Evolutionary conservation across 495 filamentous ascomycete species (phyloP), one percentile per base, ranked within the genome.

Genomic region (Daldinia grandis): DNA sequence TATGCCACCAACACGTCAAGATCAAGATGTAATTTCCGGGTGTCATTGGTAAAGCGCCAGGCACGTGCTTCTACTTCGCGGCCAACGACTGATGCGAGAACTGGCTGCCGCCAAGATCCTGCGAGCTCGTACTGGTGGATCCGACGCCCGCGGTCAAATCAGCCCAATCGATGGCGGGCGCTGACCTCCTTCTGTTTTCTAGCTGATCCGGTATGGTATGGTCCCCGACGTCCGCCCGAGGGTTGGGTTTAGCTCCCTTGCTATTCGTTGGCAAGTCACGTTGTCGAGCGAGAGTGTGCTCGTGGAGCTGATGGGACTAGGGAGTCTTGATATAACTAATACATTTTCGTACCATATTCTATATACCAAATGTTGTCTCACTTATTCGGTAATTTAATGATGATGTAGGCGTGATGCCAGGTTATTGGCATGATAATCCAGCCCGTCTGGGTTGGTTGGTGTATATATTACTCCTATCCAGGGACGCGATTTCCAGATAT

Each of bases 31-130:
- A 19, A 27, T 62, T 50, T 28, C 25, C 42, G 28, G 28, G 38
- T 49, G 19, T 59, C 58, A 72, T 72, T 72, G 69, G 69, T 50
- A 64, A 68, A 40, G 49, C 53, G 0, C 28, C 59, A 58, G 38
- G 64, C 69, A 72, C 69, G 59, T 72, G 69, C 47, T 63, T 55
- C 44, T 6, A 63, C 27, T 42, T n/a, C 28, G 7, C 49, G 17
- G n/a, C 56, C 64, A 62, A 58, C 60, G 40, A 49, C 24, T 35
- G 40, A 49, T 47, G 40, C 53, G 62, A 42, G 50, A 19, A 70
- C 61, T n/a, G 24, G 49, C 40, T 58, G 28, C 38, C 40, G 56
- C 68, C 67, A 65, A 65, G 67, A 28, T 59, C 25, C 6, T 37
- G 10, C 33, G 49, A 58, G 31, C n/a, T 40, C 37, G 40, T 49